Base-by-base conservation (phyloP, 1,284 basidiomycete species). In the Trichosporon ovoides region DNA sequence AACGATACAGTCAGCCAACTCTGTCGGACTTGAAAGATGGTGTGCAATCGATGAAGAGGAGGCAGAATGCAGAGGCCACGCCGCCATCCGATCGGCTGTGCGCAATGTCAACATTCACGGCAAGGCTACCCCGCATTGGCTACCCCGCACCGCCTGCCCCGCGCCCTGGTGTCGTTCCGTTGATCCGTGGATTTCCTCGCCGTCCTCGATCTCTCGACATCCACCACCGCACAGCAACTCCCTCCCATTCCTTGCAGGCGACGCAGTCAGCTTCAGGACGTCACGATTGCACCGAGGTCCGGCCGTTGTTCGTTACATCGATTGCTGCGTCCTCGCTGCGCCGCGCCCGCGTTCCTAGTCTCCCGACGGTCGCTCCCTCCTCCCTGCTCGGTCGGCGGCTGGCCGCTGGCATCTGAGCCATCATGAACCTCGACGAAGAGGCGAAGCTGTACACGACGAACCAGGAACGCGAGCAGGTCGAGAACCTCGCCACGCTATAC, bases 361-460 rank as follows among this genome's bases (percentile, higher is more conserved):
- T 19, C 19, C 19, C 19, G 38, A n/a, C 19, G 19, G n/a, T 12
- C 46, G 46, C 22, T 31, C 46, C 13, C 40, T 31, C 9, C 12
- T 14, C 28, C 48, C 10, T 2, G 12, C 48, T 16, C 22, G 7
- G 16, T 12, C 14, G n/a, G 22, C 36, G 9, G 22, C 18, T n/a
- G 1, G 49, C 49, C 10, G 18, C 18, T 28, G 40, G 60, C 56
- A 6, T 2, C 5, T 6, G 10, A 3, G 3, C 43, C 6, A 48
- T 9, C 51, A 77, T 77, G 74, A 78, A 78, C 62, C 70, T 91
- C 46, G 91, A 94, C 73, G 90, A 98, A 82, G 94, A 98, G 74
- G 91, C 88, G 13, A 84, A 91, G 48, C 81, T 98, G 16, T 92
- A 92, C 79, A 86, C 84, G 7, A 91, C 85, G 46, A 95, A 95